Base-by-base conservation (phyloP, 202 grass and related monocot genomes). In the Digitaria exilis region DNA sequence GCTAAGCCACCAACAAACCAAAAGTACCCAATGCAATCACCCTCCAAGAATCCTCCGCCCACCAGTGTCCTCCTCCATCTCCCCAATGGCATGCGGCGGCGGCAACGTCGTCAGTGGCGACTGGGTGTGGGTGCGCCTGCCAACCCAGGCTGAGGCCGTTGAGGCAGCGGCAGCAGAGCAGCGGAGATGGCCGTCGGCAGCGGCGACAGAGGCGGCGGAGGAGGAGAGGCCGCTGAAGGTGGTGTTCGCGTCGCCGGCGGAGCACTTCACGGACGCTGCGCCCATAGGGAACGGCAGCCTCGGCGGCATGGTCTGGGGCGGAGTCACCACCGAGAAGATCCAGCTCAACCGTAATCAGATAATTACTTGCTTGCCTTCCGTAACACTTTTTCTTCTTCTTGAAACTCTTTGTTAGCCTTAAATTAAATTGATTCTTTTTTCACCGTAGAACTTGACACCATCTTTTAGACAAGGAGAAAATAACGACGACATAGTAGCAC, bases 231-330 rank as follows among this genome's bases (percentile, higher is more conserved):
- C 82, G 51, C 89, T 97, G 22, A 84, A 90, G 87, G 84, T 94
- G 68, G 89, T 82, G 62, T 97, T 97, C 73, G 54, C 67, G 42
- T 48, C 80, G 26, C 91, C 89, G 4, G 89, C 94, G 3, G 75
- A 76, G 39, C 31, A 90, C 71, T 97, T 92, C 89, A 97, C 91
- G 2, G 91, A 97, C 67, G 89, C 94, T 28, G 55, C 83, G n/a
- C 94, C 94, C 5, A 84, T 97, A 62, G 94, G 94, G 26, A 97
- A 94, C 29, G 91, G 94, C 64, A 73, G 85, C 42, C 91, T 97
- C 18, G 94, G 94, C 3, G 91, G 73, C 76, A 80, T 94, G 89
- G 80, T 97, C 17, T 94, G 94, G 91, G 94, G 94, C 63, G 91
- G 83, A 76, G 94, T 97, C 76, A 37, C 34, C 52, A 76, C 82